Evolutionary conservation across 2,329 filamentous ascomycete genomes (phyloP).

Genomic region (Scedosporium boydii): DNA sequence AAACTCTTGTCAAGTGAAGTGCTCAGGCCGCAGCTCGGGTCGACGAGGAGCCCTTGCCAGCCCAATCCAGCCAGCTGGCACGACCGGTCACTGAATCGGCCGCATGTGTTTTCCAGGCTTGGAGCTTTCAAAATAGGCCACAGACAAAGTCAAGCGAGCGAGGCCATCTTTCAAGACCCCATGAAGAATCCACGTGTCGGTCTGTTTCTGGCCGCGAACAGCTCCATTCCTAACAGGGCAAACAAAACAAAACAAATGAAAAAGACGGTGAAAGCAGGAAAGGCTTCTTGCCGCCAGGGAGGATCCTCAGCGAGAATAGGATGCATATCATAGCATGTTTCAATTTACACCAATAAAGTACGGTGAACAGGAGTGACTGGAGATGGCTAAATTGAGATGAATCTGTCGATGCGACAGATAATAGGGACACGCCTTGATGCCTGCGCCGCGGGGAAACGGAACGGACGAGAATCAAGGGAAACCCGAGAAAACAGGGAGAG

Average conservation of each 20-base stretch:
- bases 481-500: too few species aligned
- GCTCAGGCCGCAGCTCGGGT: too few species aligned
- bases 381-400: slow-evolving; percentile 4
- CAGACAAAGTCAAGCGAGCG: neutral
- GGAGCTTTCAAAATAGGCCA: neutral
- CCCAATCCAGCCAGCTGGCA: neutral
- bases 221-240: neutral
- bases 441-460: neutral
- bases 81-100: neutral
- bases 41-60: too few species aligned
- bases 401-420: slow-evolving; percentile 3
- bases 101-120: neutral
- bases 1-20: too few species aligned
- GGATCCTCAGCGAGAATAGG: too few species aligned
- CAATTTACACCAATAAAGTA: neutral
- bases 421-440: neutral
- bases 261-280: neutral
- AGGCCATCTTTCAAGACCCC: neutral
- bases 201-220: neutral
- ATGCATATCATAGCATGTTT: neutral
- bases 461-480: neutral
- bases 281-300: too few species aligned
- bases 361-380: neutral
- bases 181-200: neutral
- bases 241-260: neutral